A percentile compares a stretch with the other conserved stretches of the same genome.
phyloP scores from a whole-genome alignment of 257 asterid species.

The Nicotiana tomentosiformis region DNA sequence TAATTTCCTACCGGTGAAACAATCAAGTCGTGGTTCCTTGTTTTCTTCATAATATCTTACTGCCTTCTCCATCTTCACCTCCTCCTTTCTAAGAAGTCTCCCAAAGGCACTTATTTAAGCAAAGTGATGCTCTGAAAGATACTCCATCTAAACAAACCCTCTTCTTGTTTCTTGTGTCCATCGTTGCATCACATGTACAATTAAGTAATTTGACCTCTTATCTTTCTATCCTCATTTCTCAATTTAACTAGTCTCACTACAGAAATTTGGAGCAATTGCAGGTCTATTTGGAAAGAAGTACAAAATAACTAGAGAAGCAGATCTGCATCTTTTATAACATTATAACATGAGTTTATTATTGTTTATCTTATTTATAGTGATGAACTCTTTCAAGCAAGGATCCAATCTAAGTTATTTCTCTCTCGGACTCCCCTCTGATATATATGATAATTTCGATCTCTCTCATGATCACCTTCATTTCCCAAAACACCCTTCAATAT shows the following conservation, averaged over 20 bases:
- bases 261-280: not conserved
- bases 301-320: not conserved
- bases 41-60: too few relatives aligned
- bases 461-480: too few relatives aligned
- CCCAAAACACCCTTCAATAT: too few relatives aligned
- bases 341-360: not conserved
- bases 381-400: not conserved
- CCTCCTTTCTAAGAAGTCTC: not conserved
- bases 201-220: not conserved
- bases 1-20: too few relatives aligned
- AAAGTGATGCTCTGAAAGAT: not conserved
- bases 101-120: not conserved
- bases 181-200: not conserved
- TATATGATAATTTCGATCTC: too few relatives aligned
- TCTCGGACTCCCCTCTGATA: too few relatives aligned
- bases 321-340: not conserved
- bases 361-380: not conserved
- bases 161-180: not conserved
- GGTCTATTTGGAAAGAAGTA: not conserved
- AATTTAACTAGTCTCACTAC: not conserved
- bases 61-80: not conserved
- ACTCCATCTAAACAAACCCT: not conserved
- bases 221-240: not conserved
- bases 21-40: too few relatives aligned
- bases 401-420: not conserved